Conservation (phyloP, 2,329 filamentous ascomycete genomes). For the Paraconiothyrium sp. region DNA sequence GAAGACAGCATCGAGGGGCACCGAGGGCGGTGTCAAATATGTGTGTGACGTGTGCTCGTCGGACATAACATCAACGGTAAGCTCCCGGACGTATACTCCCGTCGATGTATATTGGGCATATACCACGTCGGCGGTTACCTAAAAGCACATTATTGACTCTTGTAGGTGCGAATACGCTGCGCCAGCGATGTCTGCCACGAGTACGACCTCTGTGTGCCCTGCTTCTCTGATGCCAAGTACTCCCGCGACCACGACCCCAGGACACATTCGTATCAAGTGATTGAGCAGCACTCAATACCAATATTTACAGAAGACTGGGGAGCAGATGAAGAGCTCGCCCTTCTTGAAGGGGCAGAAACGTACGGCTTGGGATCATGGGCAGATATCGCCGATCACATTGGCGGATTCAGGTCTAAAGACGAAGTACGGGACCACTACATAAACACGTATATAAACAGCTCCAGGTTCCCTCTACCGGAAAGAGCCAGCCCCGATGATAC, state of each 20-base stretch:
- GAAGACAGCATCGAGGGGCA: constrained; percentile 86
- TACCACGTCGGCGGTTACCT: constrained; percentile 1
- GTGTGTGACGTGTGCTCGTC: constrained; percentile 97
- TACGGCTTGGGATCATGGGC: constrained; percentile 98
- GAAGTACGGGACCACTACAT: constrained; percentile 96
- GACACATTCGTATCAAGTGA: constrained; percentile 89
- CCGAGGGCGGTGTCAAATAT: constrained; percentile 82
- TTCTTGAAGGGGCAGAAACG: constrained; percentile 93
- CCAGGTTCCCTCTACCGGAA: constrained; percentile 85
- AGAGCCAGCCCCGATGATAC: constrained; percentile 85
- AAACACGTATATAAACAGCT: constrained; percentile 83
- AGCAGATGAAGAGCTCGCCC: constrained; percentile 92
- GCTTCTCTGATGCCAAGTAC: constrained; percentile 83
- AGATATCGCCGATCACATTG: constrained; percentile 97
- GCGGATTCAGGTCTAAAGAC: constrained; percentile 91
- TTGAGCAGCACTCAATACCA: constrained; percentile 97
- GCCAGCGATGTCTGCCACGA: constrained; percentile 85
- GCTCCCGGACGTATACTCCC: constrained; percentile 45
- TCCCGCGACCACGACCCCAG: constrained; percentile 87
- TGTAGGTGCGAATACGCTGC: constrained; percentile 91
- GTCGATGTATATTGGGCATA: constrained; percentile 2
- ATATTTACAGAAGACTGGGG: constrained; percentile 97
- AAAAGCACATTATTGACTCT: constrained; percentile 16
- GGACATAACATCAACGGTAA: constrained; percentile 95
- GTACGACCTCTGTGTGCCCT: constrained; percentile 96